These are phyloP conservation scores for Kazachstania taianensis DNA, from an alignment of 805 yeast species.

Conservation along the genomic window DNA sequence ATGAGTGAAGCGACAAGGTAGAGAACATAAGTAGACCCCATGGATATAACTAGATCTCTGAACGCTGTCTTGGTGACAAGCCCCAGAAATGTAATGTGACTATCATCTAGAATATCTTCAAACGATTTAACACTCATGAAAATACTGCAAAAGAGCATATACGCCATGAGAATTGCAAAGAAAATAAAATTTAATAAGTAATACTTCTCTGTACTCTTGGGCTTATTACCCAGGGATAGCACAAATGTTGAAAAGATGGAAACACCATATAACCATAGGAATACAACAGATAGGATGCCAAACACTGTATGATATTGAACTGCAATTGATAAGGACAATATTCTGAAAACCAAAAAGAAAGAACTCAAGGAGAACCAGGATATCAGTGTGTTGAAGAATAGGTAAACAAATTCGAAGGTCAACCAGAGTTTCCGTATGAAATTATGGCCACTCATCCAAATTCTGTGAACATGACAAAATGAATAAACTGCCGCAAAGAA, in stretches of 20 bases:
- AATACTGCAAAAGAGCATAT: slow-evolving; percentile 80
- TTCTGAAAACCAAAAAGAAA: slow-evolving; percentile 81
- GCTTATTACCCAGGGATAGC: slow-evolving; percentile 86
- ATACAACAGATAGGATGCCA: slow-evolving; percentile 61
- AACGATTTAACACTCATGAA: slow-evolving; percentile 70
- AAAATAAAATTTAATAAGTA: slow-evolving; percentile 65
- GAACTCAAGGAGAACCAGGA: slow-evolving; percentile 92
- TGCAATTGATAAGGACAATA: slow-evolving; percentile 72
- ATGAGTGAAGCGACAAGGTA: slow-evolving; percentile 70
- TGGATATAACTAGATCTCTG: slow-evolving; percentile 79
- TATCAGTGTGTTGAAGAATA: slow-evolving; percentile 59
- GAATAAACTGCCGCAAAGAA: slow-evolving; percentile 91
- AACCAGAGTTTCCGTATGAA: slow-evolving; percentile 55
- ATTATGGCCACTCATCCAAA: slow-evolving; percentile 75
- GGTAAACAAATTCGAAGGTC: slow-evolving; percentile 72
- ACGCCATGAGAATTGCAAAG: slow-evolving; percentile 82
- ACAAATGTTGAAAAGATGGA: slow-evolving; percentile 80
- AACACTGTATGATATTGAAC: slow-evolving; percentile 50
- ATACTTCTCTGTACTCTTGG: slow-evolving; percentile 76
- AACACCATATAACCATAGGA: slow-evolving; percentile 77
- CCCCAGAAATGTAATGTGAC: slow-evolving; percentile 31
- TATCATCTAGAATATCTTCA: slow-evolving; percentile 33
- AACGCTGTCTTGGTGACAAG: slow-evolving; percentile 61
- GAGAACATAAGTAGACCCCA: slow-evolving; percentile 71
- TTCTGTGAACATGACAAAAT: slow-evolving; percentile 59